A percentile compares a stretch with the other conserved stretches of the same genome.
phyloP scores from a whole-genome alignment of 257 asterid species.

The Salvia miltiorrhiza region DNA sequence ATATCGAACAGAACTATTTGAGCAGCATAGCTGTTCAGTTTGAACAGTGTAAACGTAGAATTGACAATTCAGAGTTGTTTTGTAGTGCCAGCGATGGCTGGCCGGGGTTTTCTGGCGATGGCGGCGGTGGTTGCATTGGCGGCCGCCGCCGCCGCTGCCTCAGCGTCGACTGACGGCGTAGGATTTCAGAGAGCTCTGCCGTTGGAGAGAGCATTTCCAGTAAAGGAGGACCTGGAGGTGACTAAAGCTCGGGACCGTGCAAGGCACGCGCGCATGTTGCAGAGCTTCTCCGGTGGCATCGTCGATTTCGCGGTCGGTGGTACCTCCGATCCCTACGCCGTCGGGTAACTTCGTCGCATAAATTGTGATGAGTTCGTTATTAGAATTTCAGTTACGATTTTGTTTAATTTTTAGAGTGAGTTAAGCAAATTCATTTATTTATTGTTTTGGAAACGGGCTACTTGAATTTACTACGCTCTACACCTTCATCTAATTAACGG shows the following conservation, averaged over 20 bases:
- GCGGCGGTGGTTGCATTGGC: slow-evolving; percentile 29
- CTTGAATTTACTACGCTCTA: slow-evolving; percentile 11
- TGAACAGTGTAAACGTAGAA: background rate
- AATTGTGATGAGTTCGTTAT: slow-evolving; percentile 12
- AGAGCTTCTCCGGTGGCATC: slow-evolving; percentile 58
- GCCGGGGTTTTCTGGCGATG: slow-evolving; percentile 30
- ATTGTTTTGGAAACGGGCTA: slow-evolving; percentile 8
- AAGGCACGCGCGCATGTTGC: slow-evolving; percentile 73
- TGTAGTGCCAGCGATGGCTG: slow-evolving; percentile 45
- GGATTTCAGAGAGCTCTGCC: slow-evolving; percentile 43
- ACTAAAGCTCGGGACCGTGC: slow-evolving; percentile 67
- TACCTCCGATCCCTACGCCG: slow-evolving; percentile 69
- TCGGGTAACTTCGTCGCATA: slow-evolving; percentile 49
- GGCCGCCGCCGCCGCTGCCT: slow-evolving; percentile 28
- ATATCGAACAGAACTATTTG: background rate
- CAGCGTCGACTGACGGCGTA: slow-evolving; percentile 28
- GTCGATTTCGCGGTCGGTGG: slow-evolving; percentile 77
- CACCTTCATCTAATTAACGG: background rate
- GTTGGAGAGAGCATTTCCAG: slow-evolving; percentile 61
- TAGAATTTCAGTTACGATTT: background rate
- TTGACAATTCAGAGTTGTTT: slow-evolving; percentile 1
- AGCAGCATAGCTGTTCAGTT: background rate
- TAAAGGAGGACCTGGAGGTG: slow-evolving; percentile 51
- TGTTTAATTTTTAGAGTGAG: background rate
- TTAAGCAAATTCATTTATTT: background rate